Percentiles rank a stretch among this genome's conserved stretches.
phyloP scores from a whole-genome alignment of 139 green algal genomes.

The Yamagishiella unicocca region DNA sequence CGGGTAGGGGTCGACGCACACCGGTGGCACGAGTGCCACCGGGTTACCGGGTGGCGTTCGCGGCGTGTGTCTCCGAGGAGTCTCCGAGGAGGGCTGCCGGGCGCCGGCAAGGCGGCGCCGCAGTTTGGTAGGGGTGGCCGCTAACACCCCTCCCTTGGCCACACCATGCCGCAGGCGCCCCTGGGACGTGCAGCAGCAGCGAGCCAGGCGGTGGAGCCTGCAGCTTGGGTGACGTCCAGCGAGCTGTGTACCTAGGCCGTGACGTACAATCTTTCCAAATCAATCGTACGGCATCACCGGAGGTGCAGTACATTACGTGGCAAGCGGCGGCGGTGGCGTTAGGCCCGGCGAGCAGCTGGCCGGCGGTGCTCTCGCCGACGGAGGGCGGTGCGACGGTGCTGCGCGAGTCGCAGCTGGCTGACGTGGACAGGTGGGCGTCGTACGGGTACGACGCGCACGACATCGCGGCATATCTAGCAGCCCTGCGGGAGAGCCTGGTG shows the following conservation, averaged over 20 bases:
- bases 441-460: background rate
- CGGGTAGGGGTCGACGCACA: too few relatives aligned
- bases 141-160: too few relatives aligned
- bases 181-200: background rate
- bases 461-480: background rate
- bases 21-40: too few relatives aligned
- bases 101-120: too few relatives aligned
- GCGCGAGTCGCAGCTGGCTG: background rate
- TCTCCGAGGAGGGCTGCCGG: too few relatives aligned
- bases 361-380: background rate
- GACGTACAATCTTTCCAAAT: background rate
- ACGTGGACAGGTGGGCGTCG: slow-evolving; percentile 20
- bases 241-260: background rate
- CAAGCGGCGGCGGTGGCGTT: background rate
- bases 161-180: too few relatives aligned
- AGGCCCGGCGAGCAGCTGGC: background rate
- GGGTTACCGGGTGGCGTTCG: too few relatives aligned
- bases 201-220: background rate
- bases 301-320: slow-evolving; percentile 14
- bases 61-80: too few relatives aligned
- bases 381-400: slow-evolving; percentile 13
- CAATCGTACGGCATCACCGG: slow-evolving; percentile 9
- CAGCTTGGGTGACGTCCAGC: background rate
- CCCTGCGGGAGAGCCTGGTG: background rate
- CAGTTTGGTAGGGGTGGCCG: too few relatives aligned